A percentile compares a stretch with the other conserved stretches of the same genome.
Evolutionary conservation across 2,329 filamentous ascomycete genomes (phyloP).

Genomic region (Monosporascus sp.): DNA sequence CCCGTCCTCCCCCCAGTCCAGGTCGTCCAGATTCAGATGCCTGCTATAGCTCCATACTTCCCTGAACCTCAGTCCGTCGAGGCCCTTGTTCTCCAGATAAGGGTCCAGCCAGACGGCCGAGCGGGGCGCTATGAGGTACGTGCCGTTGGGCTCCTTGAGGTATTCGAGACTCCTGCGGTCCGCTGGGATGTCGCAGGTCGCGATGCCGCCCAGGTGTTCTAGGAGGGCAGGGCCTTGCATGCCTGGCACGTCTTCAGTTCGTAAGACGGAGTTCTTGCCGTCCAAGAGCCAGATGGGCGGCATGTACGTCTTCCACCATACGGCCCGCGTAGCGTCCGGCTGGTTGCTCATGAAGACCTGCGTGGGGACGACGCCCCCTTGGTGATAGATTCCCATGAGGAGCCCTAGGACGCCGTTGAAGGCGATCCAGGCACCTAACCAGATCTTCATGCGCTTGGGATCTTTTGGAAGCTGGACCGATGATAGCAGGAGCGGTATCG

Average conservation of each 20-base stretch:
- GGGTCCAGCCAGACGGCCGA: conserved; percentile 66
- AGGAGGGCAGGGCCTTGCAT: conserved; percentile 58
- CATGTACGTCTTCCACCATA: conserved; percentile 86
- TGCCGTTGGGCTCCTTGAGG: conserved; percentile 56
- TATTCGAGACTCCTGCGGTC: conserved; percentile 51
- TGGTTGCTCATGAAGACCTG: conserved; percentile 71
- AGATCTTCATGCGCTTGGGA: conserved; percentile 42
- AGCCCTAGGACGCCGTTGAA: conserved; percentile 66
- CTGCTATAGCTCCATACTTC: conserved; percentile 63
- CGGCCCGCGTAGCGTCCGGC: conserved; percentile 60
- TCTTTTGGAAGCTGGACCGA: conserved; percentile 62
- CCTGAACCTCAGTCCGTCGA: conserved; percentile 57
- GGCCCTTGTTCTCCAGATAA: conserved; percentile 53
- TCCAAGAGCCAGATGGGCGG: conserved; percentile 77
- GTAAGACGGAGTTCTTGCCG: conserved; percentile 67
- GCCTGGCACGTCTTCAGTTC: conserved; percentile 69
- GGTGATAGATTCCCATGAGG: conserved; percentile 77
- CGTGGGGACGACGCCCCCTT: conserved; percentile 70
- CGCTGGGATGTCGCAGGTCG: conserved; percentile 58
- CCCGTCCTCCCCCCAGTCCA: conserved; percentile 74
- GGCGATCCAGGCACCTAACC: conserved; percentile 58
- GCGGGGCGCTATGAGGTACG: conserved; percentile 67
- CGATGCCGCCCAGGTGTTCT: conserved; percentile 49
- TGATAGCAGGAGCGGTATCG: conserved; percentile 70
- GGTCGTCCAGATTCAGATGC: conserved; percentile 74